Conservation (phyloP, 2,329 filamentous ascomycete genomes). For the Sporothrix inflata region DNA sequence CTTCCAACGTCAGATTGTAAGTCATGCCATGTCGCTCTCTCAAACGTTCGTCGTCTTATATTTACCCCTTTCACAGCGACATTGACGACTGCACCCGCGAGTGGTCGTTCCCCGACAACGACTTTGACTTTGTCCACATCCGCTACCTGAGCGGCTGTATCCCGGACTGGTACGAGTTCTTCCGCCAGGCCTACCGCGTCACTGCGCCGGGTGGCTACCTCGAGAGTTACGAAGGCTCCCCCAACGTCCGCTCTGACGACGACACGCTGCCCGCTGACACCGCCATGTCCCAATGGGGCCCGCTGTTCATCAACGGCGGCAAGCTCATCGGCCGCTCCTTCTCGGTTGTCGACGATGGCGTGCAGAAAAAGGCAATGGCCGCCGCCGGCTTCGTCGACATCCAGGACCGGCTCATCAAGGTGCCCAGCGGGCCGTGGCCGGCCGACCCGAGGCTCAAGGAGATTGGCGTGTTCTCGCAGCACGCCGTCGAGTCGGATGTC, state of each 20-base stretch:
- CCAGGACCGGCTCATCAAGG: slow-evolving; percentile 52
- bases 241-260: slow-evolving; percentile 37
- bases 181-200: slow-evolving; percentile 53
- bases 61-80: slow-evolving; percentile 39
- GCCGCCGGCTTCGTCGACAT: slow-evolving; percentile 31
- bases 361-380: slow-evolving; percentile 28
- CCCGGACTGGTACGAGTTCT: slow-evolving; percentile 55
- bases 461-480: slow-evolving; percentile 35
- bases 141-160: slow-evolving; percentile 58
- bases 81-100: slow-evolving; percentile 65
- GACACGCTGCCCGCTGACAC: too few relatives aligned
- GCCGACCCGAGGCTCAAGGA: slow-evolving; percentile 40
- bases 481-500: slow-evolving; percentile 30
- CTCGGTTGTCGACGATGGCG: slow-evolving; percentile 28
- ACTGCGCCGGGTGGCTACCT: slow-evolving; percentile 55
- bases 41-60: not conserved
- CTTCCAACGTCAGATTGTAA: slow-evolving; percentile 55
- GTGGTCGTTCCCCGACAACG: slow-evolving; percentile 50
- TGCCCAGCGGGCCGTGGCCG: slow-evolving; percentile 42
- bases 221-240: slow-evolving; percentile 36
- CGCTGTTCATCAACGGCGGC: slow-evolving; percentile 47
- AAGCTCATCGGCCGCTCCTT: slow-evolving; percentile 38
- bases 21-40: not conserved
- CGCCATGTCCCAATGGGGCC: slow-evolving; percentile 36
- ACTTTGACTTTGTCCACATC: slow-evolving; percentile 63